Base-by-base conservation (phyloP, 441 rosid genomes). In the Viola pubescens region DNA sequence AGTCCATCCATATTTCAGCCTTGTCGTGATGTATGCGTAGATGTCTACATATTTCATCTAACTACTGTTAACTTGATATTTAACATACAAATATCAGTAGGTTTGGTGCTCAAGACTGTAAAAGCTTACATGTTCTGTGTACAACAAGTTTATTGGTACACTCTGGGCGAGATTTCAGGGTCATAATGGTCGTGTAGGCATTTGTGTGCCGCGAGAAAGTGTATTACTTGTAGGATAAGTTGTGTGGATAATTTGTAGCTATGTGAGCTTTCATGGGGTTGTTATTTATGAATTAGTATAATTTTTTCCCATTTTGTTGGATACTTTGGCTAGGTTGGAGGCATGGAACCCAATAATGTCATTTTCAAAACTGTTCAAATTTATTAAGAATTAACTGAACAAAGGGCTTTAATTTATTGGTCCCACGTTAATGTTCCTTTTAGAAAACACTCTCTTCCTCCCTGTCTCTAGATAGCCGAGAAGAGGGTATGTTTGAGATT, bases 381-480 rank as follows among this genome's bases (percentile, higher is more conserved):
- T 44, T 44, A 44, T 44, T 46, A 11, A 5, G 13, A 47, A 12
- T 47, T 12, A 4, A n/a, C 19, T 16, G 19, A 16, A 46, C 5
- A 50, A 50, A 50, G 4, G 38, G 54, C 9, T 6, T 16, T 16
- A 16, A 16, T 16, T 16, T 16, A 16, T 16, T 10, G 71, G 74
- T 58, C 76, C 77, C 4, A 58, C 59, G 47, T 4, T 79, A 12
- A 38, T 66, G 54, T 56, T 76, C 6, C 3, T 66, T 0, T 2
- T 64, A 52, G 79, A 65, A 19, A 46, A 10, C 44, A 54, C 70
- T 5, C 6, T 54, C 52, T 65, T 72, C 5, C 6, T 54, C 48
- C 67, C 64, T 73, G 12, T 58, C 70, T 66, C 41, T 61, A 40
- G 63, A 48, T 3, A 13, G 9, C 6, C 62, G 45, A 4, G 54